Percentiles rank a stretch among this genome's conserved stretches.
phyloP scores from a whole-genome alignment of 257 asterid species.

The Capsicum pubescens region DNA sequence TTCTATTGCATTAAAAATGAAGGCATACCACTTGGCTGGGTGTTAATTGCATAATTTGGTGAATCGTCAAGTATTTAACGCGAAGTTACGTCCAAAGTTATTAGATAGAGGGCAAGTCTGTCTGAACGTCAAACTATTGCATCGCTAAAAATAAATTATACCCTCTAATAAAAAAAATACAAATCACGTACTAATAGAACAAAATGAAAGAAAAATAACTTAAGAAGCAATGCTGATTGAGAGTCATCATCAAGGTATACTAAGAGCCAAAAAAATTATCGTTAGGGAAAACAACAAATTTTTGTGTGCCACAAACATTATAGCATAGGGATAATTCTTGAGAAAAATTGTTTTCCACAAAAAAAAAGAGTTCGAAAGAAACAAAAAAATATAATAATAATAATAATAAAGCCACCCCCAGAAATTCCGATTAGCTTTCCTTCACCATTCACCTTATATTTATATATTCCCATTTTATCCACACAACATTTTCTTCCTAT shows the following conservation, averaged over 20 bases:
- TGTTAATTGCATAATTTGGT: neutral
- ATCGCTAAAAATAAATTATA: no score
- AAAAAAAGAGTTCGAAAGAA: neutral
- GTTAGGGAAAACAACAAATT: conserved; percentile 11
- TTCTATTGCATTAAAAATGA: neutral
- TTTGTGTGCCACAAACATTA: conserved; percentile 65
- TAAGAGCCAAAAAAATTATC: conserved; percentile 14
- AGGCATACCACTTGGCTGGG: neutral
- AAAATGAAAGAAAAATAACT: no score
- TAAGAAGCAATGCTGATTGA: neutral
- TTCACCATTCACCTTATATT: neutral
- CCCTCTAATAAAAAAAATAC: no score
- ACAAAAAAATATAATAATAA: no score
- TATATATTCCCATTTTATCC: neutral
- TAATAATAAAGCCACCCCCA: neutral
- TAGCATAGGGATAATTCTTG: conserved; percentile 53
- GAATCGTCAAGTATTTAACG: neutral
- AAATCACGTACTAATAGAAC: no score
- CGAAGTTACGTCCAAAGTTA: neutral
- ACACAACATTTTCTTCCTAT: neutral
- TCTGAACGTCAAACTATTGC: neutral
- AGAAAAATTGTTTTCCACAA: conserved; percentile 43
- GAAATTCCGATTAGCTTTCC: neutral
- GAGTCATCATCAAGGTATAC: neutral
- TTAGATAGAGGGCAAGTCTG: neutral